phyloP scores from a whole-genome alignment of 2,329 filamentous ascomycete genomes.

The Trichophyton equinum region DNA sequence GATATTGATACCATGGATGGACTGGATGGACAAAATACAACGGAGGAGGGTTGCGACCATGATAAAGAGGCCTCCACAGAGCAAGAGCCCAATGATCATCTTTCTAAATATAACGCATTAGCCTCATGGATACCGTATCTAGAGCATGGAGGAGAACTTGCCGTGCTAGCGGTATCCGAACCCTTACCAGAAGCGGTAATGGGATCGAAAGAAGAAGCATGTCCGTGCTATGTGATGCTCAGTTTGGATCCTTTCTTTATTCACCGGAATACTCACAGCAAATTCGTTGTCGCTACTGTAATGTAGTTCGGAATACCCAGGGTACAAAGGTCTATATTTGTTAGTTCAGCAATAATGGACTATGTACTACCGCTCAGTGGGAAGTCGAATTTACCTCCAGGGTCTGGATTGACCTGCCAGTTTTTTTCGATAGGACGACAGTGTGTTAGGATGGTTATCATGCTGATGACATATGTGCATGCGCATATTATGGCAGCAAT shows the following conservation, averaged over 20 bases:
- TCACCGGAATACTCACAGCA: constrained; percentile 19
- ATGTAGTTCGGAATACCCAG: constrained; percentile 29
- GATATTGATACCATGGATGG: constrained; percentile 27
- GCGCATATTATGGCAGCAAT: constrained; percentile 22
- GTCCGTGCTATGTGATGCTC: constrained; percentile 26
- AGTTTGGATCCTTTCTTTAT: not conserved
- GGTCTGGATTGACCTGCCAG: constrained; percentile 33
- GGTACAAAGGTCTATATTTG: constrained; percentile 23
- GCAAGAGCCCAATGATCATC: constrained; percentile 28
- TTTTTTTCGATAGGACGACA: constrained; percentile 29
- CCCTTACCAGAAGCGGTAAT: constrained; percentile 30
- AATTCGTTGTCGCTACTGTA: constrained; percentile 27
- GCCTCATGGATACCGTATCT: not conserved
- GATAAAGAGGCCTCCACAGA: constrained; percentile 36
- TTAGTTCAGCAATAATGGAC: not conserved
- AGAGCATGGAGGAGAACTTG: constrained; percentile 5
- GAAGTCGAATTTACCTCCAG: constrained; percentile 22
- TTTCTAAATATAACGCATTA: constrained; percentile 18
- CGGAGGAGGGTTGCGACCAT: constrained; percentile 33
- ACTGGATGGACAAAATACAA: constrained; percentile 28
- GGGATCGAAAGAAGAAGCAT: constrained; percentile 30
- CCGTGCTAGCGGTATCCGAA: constrained; percentile 26
- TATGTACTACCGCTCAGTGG: not conserved
- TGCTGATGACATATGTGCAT: constrained; percentile 23
- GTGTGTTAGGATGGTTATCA: constrained; percentile 26